Conservation (phyloP, 768 basidiomycete genomes). For the Lactarius evosmus region DNA sequence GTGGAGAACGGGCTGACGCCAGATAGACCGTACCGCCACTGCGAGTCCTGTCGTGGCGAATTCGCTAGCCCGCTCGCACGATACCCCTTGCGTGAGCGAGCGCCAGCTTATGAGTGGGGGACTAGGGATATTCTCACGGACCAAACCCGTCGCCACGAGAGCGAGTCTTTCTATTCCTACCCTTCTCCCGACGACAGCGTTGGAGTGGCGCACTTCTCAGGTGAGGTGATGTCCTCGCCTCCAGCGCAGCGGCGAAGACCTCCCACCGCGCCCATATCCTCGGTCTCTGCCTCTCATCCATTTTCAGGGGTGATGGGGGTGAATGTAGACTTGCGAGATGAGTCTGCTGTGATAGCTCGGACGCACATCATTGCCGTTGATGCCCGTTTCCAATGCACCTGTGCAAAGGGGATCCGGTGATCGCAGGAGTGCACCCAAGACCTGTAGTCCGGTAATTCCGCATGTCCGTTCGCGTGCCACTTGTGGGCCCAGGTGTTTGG, state of each 20-base stretch:
- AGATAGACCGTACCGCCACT: constrained; percentile 47
- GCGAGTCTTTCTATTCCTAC: constrained; percentile 47
- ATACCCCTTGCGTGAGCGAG: background rate
- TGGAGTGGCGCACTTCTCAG: constrained; percentile 42
- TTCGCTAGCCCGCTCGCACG: constrained; percentile 42
- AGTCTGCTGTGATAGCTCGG: too few relatives aligned
- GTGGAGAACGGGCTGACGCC: constrained; percentile 82
- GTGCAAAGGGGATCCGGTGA: too few relatives aligned
- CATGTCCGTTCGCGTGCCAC: background rate
- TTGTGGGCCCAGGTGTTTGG: background rate
- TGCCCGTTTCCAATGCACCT: too few relatives aligned
- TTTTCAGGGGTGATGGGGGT: constrained; percentile 81
- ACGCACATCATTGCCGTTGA: too few relatives aligned
- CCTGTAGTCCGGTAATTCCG: too few relatives aligned
- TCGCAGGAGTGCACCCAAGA: too few relatives aligned
- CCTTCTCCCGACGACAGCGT: constrained; percentile 50
- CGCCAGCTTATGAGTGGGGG: background rate
- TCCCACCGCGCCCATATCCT: constrained; percentile 63
- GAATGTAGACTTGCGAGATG: constrained; percentile 48
- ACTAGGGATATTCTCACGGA: constrained; percentile 49
- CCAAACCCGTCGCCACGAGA: constrained; percentile 67
- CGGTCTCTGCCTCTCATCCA: constrained; percentile 66
- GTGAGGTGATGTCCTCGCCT: constrained; percentile 35
- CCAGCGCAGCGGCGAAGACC: constrained; percentile 31
- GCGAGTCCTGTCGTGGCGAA: constrained; percentile 59